These are phyloP conservation scores for Chytriomyces confervae DNA, from an alignment of 192 early-diverging fungal genomes.

Conservation along the genomic window DNA sequence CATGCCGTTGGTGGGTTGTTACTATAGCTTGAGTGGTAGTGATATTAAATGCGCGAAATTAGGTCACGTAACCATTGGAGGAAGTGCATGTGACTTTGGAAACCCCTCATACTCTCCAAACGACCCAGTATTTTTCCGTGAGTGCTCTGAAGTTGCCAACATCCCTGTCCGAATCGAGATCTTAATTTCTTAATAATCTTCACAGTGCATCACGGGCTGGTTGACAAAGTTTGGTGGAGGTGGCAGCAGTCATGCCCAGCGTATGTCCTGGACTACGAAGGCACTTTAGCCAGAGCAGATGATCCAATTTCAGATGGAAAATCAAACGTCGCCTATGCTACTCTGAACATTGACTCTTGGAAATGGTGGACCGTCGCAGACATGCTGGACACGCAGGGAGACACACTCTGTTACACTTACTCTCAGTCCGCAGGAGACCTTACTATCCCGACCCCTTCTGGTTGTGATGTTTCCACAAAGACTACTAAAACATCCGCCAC, in stretches of 20 bases:
- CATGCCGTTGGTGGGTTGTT: neutral
- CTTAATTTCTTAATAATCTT: neutral
- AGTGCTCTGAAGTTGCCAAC: neutral
- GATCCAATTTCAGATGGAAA: constrained; percentile 2
- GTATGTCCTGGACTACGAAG: neutral
- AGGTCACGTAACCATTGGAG: constrained; percentile 7
- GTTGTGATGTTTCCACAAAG: neutral
- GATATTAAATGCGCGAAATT: neutral
- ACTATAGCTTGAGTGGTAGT: no score
- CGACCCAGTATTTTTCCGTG: constrained; percentile 10
- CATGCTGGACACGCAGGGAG: constrained; percentile 24
- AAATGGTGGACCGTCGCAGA: constrained; percentile 1
- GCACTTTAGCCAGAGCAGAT: neutral
- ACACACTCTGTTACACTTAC: constrained; percentile 30
- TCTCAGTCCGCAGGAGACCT: constrained; percentile 12
- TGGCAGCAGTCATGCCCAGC: constrained; percentile 14
- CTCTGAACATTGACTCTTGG: constrained; percentile 1
- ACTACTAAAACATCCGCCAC: neutral
- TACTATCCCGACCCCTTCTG: constrained; percentile 6
- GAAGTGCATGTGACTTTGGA: neutral
- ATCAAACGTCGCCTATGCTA: neutral
- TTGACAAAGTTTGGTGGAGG: constrained; percentile 26
- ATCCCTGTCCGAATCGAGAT: neutral
- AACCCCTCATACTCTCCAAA: constrained; percentile 6
- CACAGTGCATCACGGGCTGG: constrained; percentile 4